Evolutionary conservation across 2,329 filamentous ascomycete species (phyloP).

Genomic region (Torrubiella hemipterigena): DNA sequence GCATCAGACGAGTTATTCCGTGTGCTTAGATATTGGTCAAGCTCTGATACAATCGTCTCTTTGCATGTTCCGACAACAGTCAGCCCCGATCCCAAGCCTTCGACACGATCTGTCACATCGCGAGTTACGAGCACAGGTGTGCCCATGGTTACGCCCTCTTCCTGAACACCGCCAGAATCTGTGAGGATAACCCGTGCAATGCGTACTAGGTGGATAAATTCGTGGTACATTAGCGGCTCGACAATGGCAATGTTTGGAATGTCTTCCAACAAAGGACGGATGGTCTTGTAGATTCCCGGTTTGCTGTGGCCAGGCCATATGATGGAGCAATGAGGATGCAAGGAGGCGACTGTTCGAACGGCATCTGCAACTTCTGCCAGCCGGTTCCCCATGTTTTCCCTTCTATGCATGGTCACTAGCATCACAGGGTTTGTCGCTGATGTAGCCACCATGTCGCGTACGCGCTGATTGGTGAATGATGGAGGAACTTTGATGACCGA

Average conservation of each 20-base stretch:
- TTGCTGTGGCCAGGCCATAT: neutral
- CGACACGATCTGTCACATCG: neutral
- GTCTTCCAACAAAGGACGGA: neutral
- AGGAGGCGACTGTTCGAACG: neutral
- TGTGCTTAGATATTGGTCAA: neutral
- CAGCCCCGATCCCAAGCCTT: neutral
- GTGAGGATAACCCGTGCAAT: neutral
- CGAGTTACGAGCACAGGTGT: neutral
- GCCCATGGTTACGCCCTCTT: neutral
- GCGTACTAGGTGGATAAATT: neutral
- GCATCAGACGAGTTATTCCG: neutral
- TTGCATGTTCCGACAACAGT: neutral
- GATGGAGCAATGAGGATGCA: neutral
- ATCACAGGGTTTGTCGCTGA: neutral
- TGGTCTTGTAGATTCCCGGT: neutral
- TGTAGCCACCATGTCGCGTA: neutral
- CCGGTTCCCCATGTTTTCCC: neutral
- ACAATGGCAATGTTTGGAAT: neutral
- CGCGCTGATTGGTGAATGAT: neutral
- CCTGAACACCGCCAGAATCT: neutral
- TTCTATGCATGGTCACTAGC: neutral
- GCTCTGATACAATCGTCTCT: neutral
- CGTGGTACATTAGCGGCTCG: neutral
- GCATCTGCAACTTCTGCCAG: neutral
- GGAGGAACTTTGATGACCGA: neutral